Percentiles rank a stretch among this genome's conserved stretches.
Conservation (phyloP, 192 early-diverging fungal genomes). For the Coemansia sp. region DNA sequence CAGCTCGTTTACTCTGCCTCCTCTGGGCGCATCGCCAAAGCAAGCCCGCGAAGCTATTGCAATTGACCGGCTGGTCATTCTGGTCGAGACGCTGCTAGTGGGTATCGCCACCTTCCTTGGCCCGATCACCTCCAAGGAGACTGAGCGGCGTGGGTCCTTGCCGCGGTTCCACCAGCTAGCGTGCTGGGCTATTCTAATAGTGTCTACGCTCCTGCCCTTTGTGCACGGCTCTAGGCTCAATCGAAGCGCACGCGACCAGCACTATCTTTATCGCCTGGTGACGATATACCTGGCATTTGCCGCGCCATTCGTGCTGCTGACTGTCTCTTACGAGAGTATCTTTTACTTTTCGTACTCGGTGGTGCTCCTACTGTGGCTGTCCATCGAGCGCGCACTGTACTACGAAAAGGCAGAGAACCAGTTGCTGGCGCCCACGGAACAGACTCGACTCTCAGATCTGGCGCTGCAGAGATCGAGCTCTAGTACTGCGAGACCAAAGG, state of each 20-base stretch:
- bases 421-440: conserved; percentile 34
- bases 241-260: conserved; percentile 58
- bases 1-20: conserved; percentile 38
- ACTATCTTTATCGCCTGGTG: conserved; percentile 78
- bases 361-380: conserved; percentile 75
- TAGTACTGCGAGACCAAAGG: background rate
- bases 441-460: conserved; percentile 41
- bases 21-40: conserved; percentile 25
- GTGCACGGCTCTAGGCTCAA: conserved; percentile 52
- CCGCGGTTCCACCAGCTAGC: conserved; percentile 41
- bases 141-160: conserved; percentile 40
- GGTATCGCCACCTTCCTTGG: conserved; percentile 47
- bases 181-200: conserved; percentile 51
- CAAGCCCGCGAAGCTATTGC: conserved; percentile 35
- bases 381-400: conserved; percentile 67
- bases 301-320: conserved; percentile 83
- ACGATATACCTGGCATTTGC: conserved; percentile 88
- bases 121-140: conserved; percentile 39
- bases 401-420: conserved; percentile 46
- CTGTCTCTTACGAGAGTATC: conserved; percentile 85
- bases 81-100: conserved; percentile 47
- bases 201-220: conserved; percentile 46
- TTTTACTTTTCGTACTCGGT: conserved; percentile 85
- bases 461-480: conserved; percentile 13
- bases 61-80: conserved; percentile 34